A percentile compares a stretch with the other conserved stretches of the same genome.
Conservation (phyloP, 75 land plant genomes). For the Isoetes taiwanensis region DNA sequence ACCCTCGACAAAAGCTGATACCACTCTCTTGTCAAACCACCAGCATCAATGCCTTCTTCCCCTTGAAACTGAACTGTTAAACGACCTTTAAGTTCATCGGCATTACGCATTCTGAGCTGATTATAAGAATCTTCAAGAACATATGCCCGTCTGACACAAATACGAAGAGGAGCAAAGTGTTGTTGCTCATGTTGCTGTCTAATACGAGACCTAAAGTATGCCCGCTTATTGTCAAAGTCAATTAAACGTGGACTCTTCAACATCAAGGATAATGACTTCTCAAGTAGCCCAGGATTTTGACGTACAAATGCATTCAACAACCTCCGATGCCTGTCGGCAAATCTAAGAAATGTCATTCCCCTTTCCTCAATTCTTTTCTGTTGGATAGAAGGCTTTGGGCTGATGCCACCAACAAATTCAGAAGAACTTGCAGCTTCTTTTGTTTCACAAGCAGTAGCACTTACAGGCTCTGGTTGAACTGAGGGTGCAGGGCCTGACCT, state of each 20-base stretch:
- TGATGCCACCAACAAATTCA: constrained; percentile 18
- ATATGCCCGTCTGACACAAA: constrained; percentile 84
- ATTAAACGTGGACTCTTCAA: constrained; percentile 81
- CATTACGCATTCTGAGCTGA: constrained; percentile 77
- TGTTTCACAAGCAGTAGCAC: constrained; percentile 37
- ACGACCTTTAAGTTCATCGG: constrained; percentile 79
- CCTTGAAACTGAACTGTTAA: constrained; percentile 96
- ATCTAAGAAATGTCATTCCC: constrained; percentile 54
- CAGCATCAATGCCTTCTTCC: constrained; percentile 99
- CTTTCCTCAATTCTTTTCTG: constrained; percentile 45
- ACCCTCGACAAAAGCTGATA: constrained; percentile 87
- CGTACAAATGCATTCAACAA: constrained; percentile 83
- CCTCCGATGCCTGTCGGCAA: constrained; percentile 84
- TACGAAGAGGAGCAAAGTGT: constrained; percentile 72
- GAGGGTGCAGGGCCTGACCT: constrained; percentile 47
- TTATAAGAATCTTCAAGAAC: constrained; percentile 97
- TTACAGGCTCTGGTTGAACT: constrained; percentile 26
- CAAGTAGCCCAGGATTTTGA: constrained; percentile 86
- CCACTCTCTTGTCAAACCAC: constrained; percentile 98
- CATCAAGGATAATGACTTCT: constrained; percentile 86
- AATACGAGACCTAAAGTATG: constrained; percentile 81
- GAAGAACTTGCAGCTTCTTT: constrained; percentile 45
- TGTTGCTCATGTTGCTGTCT: constrained; percentile 98
- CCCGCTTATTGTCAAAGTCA: constrained; percentile 93
- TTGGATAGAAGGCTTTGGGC: not conserved